Evolutionary conservation across 371 early-diverging fungal species (phyloP).

Genomic region (Lichtheimia ramosa): DNA sequence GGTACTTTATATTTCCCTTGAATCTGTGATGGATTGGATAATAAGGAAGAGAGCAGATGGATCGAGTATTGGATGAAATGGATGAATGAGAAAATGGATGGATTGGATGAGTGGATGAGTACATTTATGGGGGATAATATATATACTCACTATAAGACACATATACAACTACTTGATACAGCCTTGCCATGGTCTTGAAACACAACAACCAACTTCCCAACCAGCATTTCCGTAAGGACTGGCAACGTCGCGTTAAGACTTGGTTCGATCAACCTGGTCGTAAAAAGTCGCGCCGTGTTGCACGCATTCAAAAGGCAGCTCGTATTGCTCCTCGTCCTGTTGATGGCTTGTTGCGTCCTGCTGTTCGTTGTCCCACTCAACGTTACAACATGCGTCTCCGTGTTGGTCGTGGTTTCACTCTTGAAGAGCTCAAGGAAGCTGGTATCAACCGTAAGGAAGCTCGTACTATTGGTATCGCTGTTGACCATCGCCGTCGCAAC

Average conservation of each 20-base stretch:
- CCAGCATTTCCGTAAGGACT: slow-evolving; percentile 99
- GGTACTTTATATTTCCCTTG: not conserved
- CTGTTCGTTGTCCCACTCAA: slow-evolving; percentile 96
- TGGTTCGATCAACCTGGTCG: slow-evolving; percentile 99
- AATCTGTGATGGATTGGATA: too few species aligned
- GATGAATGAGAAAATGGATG: not conserved
- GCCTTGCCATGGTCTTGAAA: slow-evolving; percentile 68
- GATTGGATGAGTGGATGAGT: slow-evolving; percentile 7
- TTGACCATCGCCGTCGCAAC: slow-evolving; percentile 99
- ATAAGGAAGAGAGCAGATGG: too few species aligned
- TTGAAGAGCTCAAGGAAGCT: slow-evolving; percentile 97
- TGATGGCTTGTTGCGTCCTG: slow-evolving; percentile 97
- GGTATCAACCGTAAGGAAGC: slow-evolving; percentile 96
- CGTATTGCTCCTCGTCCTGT: slow-evolving; percentile 96
- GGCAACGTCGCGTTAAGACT: slow-evolving; percentile 96
- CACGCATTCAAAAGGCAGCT: slow-evolving; percentile 94
- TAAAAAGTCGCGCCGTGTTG: slow-evolving; percentile 88
- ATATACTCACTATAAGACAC: not conserved
- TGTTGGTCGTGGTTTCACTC: slow-evolving; percentile 98
- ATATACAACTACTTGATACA: not conserved
- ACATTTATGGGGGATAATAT: not conserved
- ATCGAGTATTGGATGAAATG: not conserved
- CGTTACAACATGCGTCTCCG: slow-evolving; percentile 99
- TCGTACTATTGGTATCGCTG: slow-evolving; percentile 95
- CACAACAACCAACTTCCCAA: slow-evolving; percentile 99